phyloP scores from a whole-genome alignment of 306 rosid species.

The Fagus sylvatica region DNA sequence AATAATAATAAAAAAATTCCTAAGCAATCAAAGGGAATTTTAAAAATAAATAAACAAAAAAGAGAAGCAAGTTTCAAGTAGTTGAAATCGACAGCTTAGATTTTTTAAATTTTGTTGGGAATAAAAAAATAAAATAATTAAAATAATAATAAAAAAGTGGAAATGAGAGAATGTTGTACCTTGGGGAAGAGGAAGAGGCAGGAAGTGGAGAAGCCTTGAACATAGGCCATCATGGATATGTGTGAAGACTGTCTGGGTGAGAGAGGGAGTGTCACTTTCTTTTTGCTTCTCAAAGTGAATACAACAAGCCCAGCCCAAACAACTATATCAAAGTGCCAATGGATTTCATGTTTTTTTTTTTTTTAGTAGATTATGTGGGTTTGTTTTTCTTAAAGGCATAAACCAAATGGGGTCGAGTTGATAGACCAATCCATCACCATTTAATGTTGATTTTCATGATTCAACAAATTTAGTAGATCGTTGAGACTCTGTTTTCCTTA shows the following conservation, averaged over 20 bases:
- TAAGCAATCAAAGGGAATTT: neutral
- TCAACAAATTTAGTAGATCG: no score
- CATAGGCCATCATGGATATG: conserved; percentile 32
- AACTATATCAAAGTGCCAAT: no score
- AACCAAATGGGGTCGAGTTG: no score
- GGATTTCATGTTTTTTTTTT: no score
- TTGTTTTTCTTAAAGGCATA: no score
- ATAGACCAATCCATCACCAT: no score
- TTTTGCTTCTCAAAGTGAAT: neutral
- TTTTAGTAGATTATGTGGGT: no score
- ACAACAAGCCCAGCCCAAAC: no score
- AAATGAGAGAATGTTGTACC: conserved; percentile 15
- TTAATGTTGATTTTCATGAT: no score
- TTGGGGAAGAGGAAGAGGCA: conserved; percentile 12
- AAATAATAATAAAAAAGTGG: conserved; percentile 3
- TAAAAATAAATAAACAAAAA: neutral
- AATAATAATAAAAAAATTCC: neutral
- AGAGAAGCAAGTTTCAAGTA: neutral
- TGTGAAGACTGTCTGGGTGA: no score
- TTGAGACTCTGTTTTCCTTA: no score
- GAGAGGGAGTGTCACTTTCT: neutral
- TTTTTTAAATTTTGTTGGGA: neutral
- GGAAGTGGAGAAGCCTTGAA: conserved; percentile 21
- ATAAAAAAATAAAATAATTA: neutral
- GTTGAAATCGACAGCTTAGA: neutral